A percentile compares a stretch with the other conserved stretches of the same genome.
Evolutionary conservation across 352 stramenopile genomes (phyloP).

Genomic region (Pythium folliculosum): DNA sequence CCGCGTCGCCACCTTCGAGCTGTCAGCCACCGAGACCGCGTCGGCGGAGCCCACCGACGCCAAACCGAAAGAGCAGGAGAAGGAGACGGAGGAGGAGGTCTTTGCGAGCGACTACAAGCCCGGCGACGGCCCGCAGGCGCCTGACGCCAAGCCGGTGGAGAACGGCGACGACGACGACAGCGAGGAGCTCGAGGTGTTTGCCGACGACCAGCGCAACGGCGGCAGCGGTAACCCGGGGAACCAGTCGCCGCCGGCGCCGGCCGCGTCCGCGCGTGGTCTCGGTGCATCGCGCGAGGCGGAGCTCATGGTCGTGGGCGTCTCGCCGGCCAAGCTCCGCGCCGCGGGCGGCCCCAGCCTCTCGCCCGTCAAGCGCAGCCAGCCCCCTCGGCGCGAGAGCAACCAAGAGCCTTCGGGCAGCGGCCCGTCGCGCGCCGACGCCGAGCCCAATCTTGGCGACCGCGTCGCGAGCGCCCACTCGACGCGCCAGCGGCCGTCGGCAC

Average conservation of each 20-base stretch:
- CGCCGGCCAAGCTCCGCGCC: slow-evolving; percentile 34
- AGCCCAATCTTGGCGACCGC: slow-evolving; percentile 22
- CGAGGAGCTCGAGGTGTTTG: slow-evolving; percentile 60
- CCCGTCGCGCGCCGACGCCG: slow-evolving; percentile 15
- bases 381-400: slow-evolving; percentile 16
- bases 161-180: slow-evolving; percentile 35
- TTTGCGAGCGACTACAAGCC: slow-evolving; percentile 31
- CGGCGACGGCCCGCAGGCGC: slow-evolving; percentile 6
- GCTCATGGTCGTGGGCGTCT: slow-evolving; percentile 44
- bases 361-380: slow-evolving; percentile 31
- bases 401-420: slow-evolving; percentile 3
- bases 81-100: slow-evolving; percentile 20
- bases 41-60: not conserved
- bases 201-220: slow-evolving; percentile 1
- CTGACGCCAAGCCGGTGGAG: not conserved
- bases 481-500: slow-evolving; percentile 2
- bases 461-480: slow-evolving; percentile 25
- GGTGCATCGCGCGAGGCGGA: slow-evolving; percentile 28
- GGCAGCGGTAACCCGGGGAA: slow-evolving; percentile 13
- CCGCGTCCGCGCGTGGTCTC: not conserved
- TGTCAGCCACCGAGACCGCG: not conserved
- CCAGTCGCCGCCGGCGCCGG: slow-evolving; percentile 17
- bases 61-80: no score
- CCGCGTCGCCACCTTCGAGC: slow-evolving; percentile 19
- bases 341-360: slow-evolving; percentile 16